Conservation (phyloP, 2,329 filamentous ascomycete species). For the Fusarium sp. region DNA sequence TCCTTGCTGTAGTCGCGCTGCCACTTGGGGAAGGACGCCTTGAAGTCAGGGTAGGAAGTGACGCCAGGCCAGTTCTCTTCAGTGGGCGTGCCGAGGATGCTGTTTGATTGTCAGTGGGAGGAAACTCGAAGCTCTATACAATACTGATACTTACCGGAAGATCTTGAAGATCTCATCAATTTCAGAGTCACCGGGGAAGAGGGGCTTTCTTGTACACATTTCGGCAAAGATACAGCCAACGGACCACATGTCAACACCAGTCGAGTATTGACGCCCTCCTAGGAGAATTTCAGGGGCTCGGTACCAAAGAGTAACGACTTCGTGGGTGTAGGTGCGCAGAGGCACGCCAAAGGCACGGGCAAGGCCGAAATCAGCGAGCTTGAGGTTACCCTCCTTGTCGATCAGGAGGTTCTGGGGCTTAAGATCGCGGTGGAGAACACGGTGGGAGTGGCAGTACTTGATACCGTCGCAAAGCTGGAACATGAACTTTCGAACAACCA, state of each 20-base stretch:
- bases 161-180: constrained; percentile 58
- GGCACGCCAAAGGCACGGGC: constrained; percentile 92
- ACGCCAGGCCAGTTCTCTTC: constrained; percentile 89
- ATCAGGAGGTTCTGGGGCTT: constrained; percentile 94
- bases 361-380: constrained; percentile 89
- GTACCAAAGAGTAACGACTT: constrained; percentile 96
- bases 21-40: constrained; percentile 93
- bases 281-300: constrained; percentile 89
- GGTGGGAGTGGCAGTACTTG: constrained; percentile 88
- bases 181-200: constrained; percentile 89
- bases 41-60: constrained; percentile 95
- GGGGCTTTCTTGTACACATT: constrained; percentile 92
- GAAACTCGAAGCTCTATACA: background rate
- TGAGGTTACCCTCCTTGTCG: constrained; percentile 85
- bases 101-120: constrained; percentile 44
- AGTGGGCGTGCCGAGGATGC: constrained; percentile 82
- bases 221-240: constrained; percentile 95
- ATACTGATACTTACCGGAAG: constrained; percentile 71
- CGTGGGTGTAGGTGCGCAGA: constrained; percentile 90
- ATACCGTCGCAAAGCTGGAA: constrained; percentile 85
- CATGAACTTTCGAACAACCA: constrained; percentile 94
- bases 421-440: constrained; percentile 86
- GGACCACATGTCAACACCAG: constrained; percentile 96
- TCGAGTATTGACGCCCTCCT: constrained; percentile 90
- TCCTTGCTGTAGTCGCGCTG: constrained; percentile 71